Percentiles rank a stretch among this genome's conserved stretches.
phyloP scores from a whole-genome alignment of 768 basidiomycete genomes.

The Rhizopogon vinicolor region DNA sequence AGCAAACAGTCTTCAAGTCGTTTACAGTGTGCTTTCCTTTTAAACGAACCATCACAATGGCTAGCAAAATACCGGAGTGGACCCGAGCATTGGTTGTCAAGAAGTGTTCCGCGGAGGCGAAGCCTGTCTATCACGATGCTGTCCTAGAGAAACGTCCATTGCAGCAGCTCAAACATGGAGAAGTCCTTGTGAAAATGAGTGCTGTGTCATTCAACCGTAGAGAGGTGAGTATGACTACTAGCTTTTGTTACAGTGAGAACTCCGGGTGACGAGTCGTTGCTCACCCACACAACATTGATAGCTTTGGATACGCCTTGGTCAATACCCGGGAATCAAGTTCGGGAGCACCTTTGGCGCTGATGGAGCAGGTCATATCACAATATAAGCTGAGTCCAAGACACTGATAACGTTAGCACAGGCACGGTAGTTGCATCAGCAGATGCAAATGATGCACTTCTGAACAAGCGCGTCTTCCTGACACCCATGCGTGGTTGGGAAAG shows the following conservation, averaged over 20 bases:
- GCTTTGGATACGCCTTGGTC: conserved; percentile 71
- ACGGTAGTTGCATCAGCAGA: conserved; percentile 56
- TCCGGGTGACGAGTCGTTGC: not conserved
- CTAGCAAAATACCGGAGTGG: conserved; percentile 28
- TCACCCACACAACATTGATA: conserved; percentile 20
- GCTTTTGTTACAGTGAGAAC: too few species aligned
- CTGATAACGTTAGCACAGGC: conserved; percentile 34
- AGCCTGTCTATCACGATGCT: conserved; percentile 53
- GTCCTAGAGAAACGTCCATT: conserved; percentile 46
- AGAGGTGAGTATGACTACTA: conserved; percentile 40
- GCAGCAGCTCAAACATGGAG: conserved; percentile 44
- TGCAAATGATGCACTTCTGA: conserved; percentile 51
- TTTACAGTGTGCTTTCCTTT: too few species aligned
- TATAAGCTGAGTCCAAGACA: not conserved
- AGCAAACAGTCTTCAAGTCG: too few species aligned
- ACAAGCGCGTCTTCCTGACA: conserved; percentile 64
- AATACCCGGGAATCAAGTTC: conserved; percentile 58
- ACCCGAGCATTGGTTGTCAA: conserved; percentile 48
- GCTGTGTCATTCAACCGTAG: conserved; percentile 77
- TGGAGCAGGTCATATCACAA: conserved; percentile 53
- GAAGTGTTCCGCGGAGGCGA: conserved; percentile 32
- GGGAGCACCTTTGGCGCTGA: conserved; percentile 70
- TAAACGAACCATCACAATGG: not conserved
- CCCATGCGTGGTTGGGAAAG: conserved; percentile 74
- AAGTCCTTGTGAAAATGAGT: conserved; percentile 62